Evolutionary conservation across 352 stramenopile genomes (phyloP).

Genomic region (Thalassiosira ordinaria): DNA sequence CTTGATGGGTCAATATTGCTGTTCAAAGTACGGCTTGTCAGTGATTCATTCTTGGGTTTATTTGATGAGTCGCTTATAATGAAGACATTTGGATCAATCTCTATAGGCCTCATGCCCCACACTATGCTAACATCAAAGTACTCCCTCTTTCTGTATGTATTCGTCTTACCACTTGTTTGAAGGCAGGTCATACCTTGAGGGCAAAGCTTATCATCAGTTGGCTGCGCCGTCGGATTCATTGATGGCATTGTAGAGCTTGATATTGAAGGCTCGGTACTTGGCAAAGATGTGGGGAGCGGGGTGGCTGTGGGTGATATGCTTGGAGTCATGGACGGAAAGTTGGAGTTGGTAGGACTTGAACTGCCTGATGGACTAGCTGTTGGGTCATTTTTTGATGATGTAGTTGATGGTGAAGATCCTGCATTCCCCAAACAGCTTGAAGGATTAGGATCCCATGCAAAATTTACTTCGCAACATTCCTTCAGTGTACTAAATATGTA

Average conservation of each 20-base stretch:
- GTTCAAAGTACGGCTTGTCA: background rate
- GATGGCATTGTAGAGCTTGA: background rate
- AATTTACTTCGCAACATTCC: conserved; percentile 11
- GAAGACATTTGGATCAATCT: conserved; percentile 18
- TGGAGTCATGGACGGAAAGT: background rate
- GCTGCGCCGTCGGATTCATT: background rate
- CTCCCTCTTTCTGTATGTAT: conserved; percentile 11
- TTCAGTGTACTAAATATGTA: background rate
- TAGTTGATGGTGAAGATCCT: background rate
- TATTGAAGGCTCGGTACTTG: conserved; percentile 3
- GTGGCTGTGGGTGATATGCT: background rate
- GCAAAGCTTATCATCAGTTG: background rate
- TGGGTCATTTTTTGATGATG: background rate
- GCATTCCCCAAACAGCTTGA: background rate
- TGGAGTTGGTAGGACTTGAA: background rate
- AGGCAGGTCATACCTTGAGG: conserved; percentile 2
- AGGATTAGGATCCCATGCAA: background rate
- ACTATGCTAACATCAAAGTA: conserved; percentile 32
- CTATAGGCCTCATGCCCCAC: conserved; percentile 30
- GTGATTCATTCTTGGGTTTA: conserved; percentile 1
- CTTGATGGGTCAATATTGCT: conserved; percentile 41
- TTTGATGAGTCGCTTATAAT: conserved; percentile 18
- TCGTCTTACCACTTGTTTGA: background rate
- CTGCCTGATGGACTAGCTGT: background rate
- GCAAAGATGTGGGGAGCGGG: background rate